Percentiles rank a stretch among this genome's conserved stretches.
Evolutionary conservation across 2,329 filamentous ascomycete species (phyloP).

Genomic region (Penicillium paneum): DNA sequence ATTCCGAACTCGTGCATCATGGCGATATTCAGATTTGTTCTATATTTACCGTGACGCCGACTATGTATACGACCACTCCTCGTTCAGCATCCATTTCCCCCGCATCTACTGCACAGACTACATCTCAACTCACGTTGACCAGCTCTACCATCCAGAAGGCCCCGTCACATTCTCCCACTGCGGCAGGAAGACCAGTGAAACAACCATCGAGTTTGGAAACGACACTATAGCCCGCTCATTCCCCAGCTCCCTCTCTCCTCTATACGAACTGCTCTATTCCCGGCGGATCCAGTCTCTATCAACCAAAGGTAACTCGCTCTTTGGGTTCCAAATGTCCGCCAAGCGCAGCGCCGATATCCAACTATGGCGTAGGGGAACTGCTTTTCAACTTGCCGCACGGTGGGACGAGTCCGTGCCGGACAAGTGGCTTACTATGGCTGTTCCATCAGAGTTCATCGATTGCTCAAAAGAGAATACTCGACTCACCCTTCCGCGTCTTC

Average conservation of each 20-base stretch:
- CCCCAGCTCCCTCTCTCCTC: conserved; percentile 27
- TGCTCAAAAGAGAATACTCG: conserved; percentile 22
- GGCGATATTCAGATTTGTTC: conserved; percentile 28
- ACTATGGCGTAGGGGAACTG: conserved; percentile 28
- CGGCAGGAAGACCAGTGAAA: conserved; percentile 23
- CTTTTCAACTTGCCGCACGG: conserved; percentile 25
- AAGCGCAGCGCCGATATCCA: conserved; percentile 31
- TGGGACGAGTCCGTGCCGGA: conserved; percentile 29
- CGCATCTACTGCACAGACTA: conserved; percentile 29
- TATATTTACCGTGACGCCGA: conserved; percentile 31
- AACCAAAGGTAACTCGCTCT: conserved; percentile 24
- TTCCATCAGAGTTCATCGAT: conserved; percentile 15
- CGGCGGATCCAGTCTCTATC: conserved; percentile 25
- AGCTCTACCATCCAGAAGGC: conserved; percentile 25
- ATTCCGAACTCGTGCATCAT: conserved; percentile 20
- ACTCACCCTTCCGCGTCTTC: conserved; percentile 18
- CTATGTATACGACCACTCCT: conserved; percentile 26
- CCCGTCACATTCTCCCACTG: conserved; percentile 31
- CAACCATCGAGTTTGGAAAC: conserved; percentile 22
- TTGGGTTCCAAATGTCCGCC: conserved; percentile 22
- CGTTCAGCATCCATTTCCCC: conserved; percentile 26
- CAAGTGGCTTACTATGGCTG: conserved; percentile 29
- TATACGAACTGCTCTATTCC: conserved; percentile 29
- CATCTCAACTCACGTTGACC: conserved; percentile 31
- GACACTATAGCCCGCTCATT: conserved; percentile 21